Percentiles rank a stretch among this genome's conserved stretches.
These are phyloP conservation scores for Lactuca saligna DNA, from an alignment of 129 eudicot species.

Conservation along the genomic window DNA sequence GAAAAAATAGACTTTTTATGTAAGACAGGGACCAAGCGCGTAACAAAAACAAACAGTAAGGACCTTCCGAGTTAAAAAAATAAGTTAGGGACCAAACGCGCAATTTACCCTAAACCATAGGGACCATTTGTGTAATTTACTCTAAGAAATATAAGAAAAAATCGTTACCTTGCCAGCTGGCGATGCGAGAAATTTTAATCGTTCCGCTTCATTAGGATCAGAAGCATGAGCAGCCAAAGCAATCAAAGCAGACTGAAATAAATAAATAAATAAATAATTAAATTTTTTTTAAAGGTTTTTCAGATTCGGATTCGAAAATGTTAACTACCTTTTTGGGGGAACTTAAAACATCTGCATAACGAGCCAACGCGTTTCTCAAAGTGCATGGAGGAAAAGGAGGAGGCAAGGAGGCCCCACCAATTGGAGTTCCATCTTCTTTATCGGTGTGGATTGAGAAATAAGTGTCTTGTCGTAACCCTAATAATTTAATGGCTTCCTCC, in stretches of 20 bases:
- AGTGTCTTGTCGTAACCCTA: conserved; percentile 47
- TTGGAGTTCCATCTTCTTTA: conserved; percentile 74
- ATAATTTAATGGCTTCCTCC: conserved; percentile 67
- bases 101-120: no score
- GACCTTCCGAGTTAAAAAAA: no score
- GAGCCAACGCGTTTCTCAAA: conserved; percentile 63
- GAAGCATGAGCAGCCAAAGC: conserved; percentile 88
- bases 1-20: no score
- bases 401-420: conserved; percentile 66
- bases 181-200: conserved; percentile 74
- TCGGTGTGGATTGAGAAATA: conserved; percentile 72
- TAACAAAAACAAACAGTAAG: no score
- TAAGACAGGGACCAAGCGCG: no score
- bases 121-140: no score
- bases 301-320: no score
- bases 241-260: conserved; percentile 35
- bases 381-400: conserved; percentile 89
- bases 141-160: conserved; percentile 8
- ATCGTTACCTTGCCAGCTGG: conserved; percentile 80
- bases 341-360: conserved; percentile 75
- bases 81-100: no score
- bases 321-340: conserved; percentile 53
- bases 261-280: background rate
- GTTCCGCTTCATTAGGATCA: conserved; percentile 73
- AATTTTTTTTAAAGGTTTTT: background rate